Evolutionary conservation across 1,139 yeast genomes (phyloP), one percentile per base, ranked within the genome.

Genomic region (Meyerozyma smithsonii): DNA sequence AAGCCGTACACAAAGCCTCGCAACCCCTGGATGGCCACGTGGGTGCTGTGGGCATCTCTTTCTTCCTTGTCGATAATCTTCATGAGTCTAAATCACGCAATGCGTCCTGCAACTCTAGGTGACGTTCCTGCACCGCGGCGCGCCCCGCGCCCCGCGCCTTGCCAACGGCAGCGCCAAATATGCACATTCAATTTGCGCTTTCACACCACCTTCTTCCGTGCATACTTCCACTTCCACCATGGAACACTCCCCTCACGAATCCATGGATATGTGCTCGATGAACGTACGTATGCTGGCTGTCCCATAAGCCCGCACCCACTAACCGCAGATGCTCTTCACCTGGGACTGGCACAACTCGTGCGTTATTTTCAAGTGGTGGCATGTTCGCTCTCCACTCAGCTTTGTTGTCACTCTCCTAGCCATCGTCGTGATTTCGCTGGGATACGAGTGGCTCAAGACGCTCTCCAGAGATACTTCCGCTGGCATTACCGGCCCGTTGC

Each of bases 291-390:
- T 20, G 8, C 8, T 19, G 7, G 11, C n/a, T 10, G 5, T 15
- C n/a, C 12, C 28, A n/a, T 4, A 12, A 17, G 19, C n/a, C 11
- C 8, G 14, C 8, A 12, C 8, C 23, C 10, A 4, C 23, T 16
- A 23, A 23, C 32, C 6, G 11, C 33, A 68, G 74, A 85, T 84
- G 92, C 53, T 83, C n/a, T 84, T 85, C 59, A 84, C 90, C 8
- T 86, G 95, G 94, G 77, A 80, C 49, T 81, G 85, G 66, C 67
- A 74, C 39, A 76, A 85, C 56, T 69, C 85, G 11, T 85, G 95
- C 56, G 75, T 85, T 12, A 74, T 85, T 10, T 84, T 82, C 59
- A 61, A 64, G 45, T 83, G 90, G 88, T 85, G 95, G 95, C 90
- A 83, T 49, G 73, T 85, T 37, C 69, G 66, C 36, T 72, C 81